Evolutionary conservation across 305 asterid genomes (phyloP).

Genomic region (Fraxinus baroniana): DNA sequence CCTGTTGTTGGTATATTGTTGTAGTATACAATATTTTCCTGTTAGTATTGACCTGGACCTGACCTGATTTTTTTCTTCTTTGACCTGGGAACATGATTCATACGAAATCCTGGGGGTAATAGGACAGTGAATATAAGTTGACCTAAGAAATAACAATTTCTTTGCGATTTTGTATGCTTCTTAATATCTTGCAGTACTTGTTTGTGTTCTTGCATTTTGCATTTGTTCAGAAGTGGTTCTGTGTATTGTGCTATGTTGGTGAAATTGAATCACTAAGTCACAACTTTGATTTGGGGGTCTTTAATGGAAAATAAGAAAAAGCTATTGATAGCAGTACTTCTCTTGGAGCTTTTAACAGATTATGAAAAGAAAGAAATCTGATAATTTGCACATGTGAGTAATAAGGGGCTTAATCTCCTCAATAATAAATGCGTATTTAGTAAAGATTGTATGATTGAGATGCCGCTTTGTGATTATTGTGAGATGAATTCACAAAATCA

Average conservation of each 20-base stretch:
- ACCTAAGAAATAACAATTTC: too few relatives aligned
- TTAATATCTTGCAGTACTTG: neutral
- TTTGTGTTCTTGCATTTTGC: neutral
- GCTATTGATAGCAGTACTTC: too few relatives aligned
- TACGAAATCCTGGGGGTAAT: too few relatives aligned
- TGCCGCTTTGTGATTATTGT: neutral
- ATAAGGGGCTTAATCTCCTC: neutral
- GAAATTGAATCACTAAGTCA: neutral
- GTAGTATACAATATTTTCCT: too few relatives aligned
- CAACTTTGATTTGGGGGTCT: neutral
- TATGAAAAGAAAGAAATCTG: neutral
- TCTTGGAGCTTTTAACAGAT: too few relatives aligned
- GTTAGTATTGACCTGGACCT: too few relatives aligned
- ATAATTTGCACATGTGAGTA: neutral
- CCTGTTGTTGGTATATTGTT: too few relatives aligned
- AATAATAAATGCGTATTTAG: neutral
- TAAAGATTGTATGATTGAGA: neutral
- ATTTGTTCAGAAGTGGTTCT: too few relatives aligned
- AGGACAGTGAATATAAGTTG: too few relatives aligned
- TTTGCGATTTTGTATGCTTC: neutral
- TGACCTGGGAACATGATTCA: too few relatives aligned
- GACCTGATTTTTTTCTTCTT: too few relatives aligned
- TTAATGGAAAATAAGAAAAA: neutral
- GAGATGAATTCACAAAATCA: neutral
- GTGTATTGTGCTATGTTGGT: too few relatives aligned